Base-by-base conservation (phyloP, 352 stramenopile genomes). In the Blastocystis sp. region DNA sequence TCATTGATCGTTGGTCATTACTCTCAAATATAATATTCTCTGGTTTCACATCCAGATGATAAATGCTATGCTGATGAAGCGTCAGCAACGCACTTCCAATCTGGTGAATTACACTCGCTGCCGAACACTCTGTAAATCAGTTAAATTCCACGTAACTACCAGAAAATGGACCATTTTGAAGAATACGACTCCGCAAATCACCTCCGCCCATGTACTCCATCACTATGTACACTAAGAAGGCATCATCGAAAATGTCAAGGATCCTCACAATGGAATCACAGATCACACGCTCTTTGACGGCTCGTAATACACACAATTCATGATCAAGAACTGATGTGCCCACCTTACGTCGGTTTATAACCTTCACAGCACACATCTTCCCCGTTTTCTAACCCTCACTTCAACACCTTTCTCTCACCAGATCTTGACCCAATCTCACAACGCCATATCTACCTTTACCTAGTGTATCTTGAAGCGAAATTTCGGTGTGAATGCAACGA, bases 1-100 rank as follows among this genome's bases (percentile, higher is more conserved):
- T 77, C 19, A 14, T 49, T 24, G 65, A 51, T 6, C 37, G 29
- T 24, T 77, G 35, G 43, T 77, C 65, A 24, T 54, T 42, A 29
- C 65, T 52, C n/a, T 77, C 65, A 54, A 52, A 77, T 39, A 77
- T 77, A n/a, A 77, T 51, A 77, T 77, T 77, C 65, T 77, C 65
- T n/a, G 65, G 65, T 32, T 77, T 77, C 29, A 77, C 65, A 54
- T 77, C 65, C 32, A 77, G 65, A 77, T 77, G 65, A 19, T 51
- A 77, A 49, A 77, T 51, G 6, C 27, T 24, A 4, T 77, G 24
- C n/a, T 51, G 9, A 51, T 77, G 65, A n/a, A 42, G 43, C 21
- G 65, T 37, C n/a, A 77, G 32, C 14, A 77, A 49, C 12, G 32
- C 65, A 21, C 11, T 32, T 21, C 65, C 65, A 6, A 77, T 51